Conservation (phyloP, 768 basidiomycete genomes). For the Tylopilus intermedius region DNA sequence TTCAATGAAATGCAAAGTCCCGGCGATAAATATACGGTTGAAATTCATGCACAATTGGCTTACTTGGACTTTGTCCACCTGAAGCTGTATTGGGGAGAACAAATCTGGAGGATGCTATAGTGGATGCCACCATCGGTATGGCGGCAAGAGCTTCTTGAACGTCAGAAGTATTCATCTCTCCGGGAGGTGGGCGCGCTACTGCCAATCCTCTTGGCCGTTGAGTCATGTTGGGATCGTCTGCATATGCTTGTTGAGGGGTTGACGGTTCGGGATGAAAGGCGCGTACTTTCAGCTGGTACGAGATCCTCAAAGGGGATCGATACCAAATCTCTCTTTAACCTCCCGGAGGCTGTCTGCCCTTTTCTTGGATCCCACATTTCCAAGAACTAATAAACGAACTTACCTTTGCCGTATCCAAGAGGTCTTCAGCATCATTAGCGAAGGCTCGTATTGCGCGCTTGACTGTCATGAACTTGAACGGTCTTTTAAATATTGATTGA, state of each 20-base stretch:
- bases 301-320: not conserved
- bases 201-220: too few relatives aligned
- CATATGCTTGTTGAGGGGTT: too few relatives aligned
- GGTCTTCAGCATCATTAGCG: not conserved
- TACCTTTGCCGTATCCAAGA: slow-evolving; percentile 4
- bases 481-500: not conserved
- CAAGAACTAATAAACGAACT: too few relatives aligned
- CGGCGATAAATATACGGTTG: not conserved
- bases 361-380: not conserved
- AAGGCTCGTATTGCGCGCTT: not conserved
- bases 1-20: too few relatives aligned
- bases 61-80: too few relatives aligned
- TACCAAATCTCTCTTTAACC: not conserved
- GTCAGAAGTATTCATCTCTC: not conserved
- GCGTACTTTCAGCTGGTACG: not conserved
- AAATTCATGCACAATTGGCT: too few relatives aligned
- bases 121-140: not conserved
- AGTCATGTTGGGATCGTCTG: too few relatives aligned
- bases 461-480: not conserved
- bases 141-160: not conserved
- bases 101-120: not conserved
- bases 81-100: not conserved
- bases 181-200: too few relatives aligned
- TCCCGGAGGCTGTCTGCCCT: slow-evolving; percentile 2
- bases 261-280: too few relatives aligned